A percentile compares a stretch with the other conserved stretches of the same genome.
Evolutionary conservation across 257 asterid genomes (phyloP).

Genomic region (Nicotiana undulata): DNA sequence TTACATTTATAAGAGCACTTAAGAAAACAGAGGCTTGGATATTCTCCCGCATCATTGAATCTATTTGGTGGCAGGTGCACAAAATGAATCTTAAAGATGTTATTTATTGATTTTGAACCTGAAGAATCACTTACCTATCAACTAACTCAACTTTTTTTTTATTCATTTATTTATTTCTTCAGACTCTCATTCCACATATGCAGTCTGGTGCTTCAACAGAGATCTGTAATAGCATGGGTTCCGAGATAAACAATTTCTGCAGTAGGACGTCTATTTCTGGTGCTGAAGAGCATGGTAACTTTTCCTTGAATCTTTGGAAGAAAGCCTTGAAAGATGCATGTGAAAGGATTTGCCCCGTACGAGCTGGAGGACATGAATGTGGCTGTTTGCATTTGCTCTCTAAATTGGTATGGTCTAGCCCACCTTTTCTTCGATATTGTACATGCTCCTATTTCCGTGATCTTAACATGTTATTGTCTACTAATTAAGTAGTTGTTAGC

Average conservation of each 20-base stretch:
- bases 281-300: constrained; percentile 52
- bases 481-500: neutral
- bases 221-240: constrained; percentile 17
- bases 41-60: constrained; percentile 74
- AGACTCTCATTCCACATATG: constrained; percentile 94
- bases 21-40: constrained; percentile 88
- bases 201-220: constrained; percentile 51
- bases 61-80: constrained; percentile 98
- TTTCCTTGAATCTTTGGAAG: constrained; percentile 76
- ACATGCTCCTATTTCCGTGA: neutral
- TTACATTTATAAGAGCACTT: constrained; percentile 57
- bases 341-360: constrained; percentile 85
- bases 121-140: neutral
- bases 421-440: neutral
- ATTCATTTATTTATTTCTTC: constrained; percentile 12
- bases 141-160: neutral
- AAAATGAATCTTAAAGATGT: neutral
- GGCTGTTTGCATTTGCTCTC: constrained; percentile 82
- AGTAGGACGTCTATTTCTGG: constrained; percentile 39
- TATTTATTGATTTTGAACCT: constrained; percentile 1
- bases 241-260: neutral
- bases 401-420: constrained; percentile 46
- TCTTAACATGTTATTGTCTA: neutral
- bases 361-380: constrained; percentile 64
- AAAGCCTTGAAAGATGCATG: constrained; percentile 89